Base-by-base conservation (phyloP, 164 flowering plant genomes). In the Annona cherimola region DNA sequence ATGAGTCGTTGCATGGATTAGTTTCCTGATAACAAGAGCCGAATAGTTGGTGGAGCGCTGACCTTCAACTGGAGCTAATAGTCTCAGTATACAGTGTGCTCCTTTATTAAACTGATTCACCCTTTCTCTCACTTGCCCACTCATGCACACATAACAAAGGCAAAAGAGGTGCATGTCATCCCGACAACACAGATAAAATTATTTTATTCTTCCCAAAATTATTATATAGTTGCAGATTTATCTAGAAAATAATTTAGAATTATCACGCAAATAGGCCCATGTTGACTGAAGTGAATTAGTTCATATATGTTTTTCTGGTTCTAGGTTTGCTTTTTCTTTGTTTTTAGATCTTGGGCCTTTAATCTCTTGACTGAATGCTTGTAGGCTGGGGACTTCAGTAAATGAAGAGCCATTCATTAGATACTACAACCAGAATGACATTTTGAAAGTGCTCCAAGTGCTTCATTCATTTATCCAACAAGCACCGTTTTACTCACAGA, bases 371-470 rank as follows among this genome's bases (percentile, higher is more conserved):
- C 44, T 75, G 54, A 55, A n/a, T 67, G 26, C 43, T 66, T 86
- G 82, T 87, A 91, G 98, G 85, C 74, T 95, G 54, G 88, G 74
- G 59, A 76, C 81, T 67, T 86, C 87, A 50, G 20, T 67, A 6
- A 71, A 78, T 55, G 66, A 76, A 42, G 84, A 83, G 66, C 62
- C 81, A 61, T 75, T 76, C 70, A 67, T 79, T 50, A 86, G 87
- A 77, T 93, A 90, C 83, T 96, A 93, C 86, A 84, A 76, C 70
- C 76, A 63, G 73, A 77, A 73, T 78, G 98, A 92, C 78, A 85
- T 93, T 81, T 83, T 81, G 43, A 82, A 78, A 69, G 88, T 93
- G 63, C 69, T 92, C 57, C 79, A 71, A 63, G 71, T 79, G 14
- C 90, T 96, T 74, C 69, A 35, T 72, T 80, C 87, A 61, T 89